A percentile compares a stretch with the other conserved stretches of the same genome.
Conservation (phyloP, 1,284 basidiomycete species). For the Moesziomyces antarcticus region DNA sequence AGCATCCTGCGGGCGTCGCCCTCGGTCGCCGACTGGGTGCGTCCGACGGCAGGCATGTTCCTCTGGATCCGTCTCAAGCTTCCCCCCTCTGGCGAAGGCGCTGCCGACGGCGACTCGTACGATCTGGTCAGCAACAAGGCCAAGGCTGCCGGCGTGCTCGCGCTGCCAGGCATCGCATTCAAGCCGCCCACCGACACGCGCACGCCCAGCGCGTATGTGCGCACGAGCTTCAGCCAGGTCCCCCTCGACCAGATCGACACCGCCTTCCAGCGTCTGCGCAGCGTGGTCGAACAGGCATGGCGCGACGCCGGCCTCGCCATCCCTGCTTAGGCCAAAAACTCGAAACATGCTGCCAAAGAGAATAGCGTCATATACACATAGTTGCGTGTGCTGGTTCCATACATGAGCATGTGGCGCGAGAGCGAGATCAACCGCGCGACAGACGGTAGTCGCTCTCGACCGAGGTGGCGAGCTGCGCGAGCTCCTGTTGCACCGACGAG, state of each 20-base stretch:
- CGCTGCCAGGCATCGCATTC: constrained; percentile 77
- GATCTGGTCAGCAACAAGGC: constrained; percentile 81
- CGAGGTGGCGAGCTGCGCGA: constrained; percentile 86
- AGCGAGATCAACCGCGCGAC: constrained; percentile 38
- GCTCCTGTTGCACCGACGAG: constrained; percentile 80
- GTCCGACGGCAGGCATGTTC: constrained; percentile 81
- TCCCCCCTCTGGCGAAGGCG: constrained; percentile 37
- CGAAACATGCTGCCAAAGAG: too few species aligned
- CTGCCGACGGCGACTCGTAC: constrained; percentile 75
- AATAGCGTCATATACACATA: too few species aligned
- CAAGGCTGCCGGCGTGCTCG: constrained; percentile 84
- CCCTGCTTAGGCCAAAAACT: constrained; percentile 2
- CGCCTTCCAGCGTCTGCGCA: constrained; percentile 51
- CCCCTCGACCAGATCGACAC: constrained; percentile 55
- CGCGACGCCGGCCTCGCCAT: constrained; percentile 44
- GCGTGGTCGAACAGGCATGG: constrained; percentile 59
- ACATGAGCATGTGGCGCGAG: constrained; percentile 4
- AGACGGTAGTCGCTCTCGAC: constrained; percentile 89
- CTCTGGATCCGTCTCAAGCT: constrained; percentile 65
- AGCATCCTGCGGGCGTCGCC: constrained; percentile 16
- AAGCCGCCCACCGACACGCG: constrained; percentile 14
- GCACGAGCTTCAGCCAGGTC: constrained; percentile 61
- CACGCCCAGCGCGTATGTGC: constrained; percentile 52
- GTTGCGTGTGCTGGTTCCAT: neutral
- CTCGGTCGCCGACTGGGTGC: constrained; percentile 73